A percentile compares a stretch with the other conserved stretches of the same genome.
Conservation (phyloP, 208 protist species). For the Leishmania guyanensis region DNA sequence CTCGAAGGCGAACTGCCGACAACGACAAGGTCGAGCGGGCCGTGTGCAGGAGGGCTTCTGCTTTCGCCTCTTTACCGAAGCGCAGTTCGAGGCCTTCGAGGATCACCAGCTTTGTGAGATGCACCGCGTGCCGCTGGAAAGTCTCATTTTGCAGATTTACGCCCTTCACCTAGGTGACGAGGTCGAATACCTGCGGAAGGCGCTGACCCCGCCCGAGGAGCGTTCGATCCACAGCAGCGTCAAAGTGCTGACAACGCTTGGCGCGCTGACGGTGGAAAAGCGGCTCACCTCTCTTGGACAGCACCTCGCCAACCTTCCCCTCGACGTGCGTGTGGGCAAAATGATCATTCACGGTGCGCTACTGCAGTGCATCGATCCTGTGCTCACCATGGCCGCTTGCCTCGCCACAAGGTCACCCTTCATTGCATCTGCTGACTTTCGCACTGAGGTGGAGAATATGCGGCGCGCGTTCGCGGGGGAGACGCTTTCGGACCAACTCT, state of each 20-base stretch:
- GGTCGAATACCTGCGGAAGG: slow-evolving; percentile 89
- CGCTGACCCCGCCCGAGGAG: slow-evolving; percentile 83
- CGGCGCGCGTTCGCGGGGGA: slow-evolving; percentile 72
- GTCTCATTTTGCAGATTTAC: slow-evolving; percentile 95
- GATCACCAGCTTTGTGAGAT: slow-evolving; percentile 96
- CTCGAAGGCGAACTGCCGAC: slow-evolving; percentile 93
- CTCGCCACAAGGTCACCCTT: slow-evolving; percentile 90
- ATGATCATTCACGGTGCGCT: slow-evolving; percentile 96
- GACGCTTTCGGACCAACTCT: slow-evolving; percentile 88
- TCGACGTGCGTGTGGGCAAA: slow-evolving; percentile 93
- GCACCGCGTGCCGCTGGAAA: slow-evolving; percentile 94
- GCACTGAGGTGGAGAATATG: slow-evolving; percentile 81
- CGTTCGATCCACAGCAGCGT: slow-evolving; percentile 84
- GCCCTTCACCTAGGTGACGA: slow-evolving; percentile 86
- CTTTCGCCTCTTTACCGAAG: slow-evolving; percentile 94
- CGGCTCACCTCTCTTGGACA: slow-evolving; percentile 91
- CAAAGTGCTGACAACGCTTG: slow-evolving; percentile 80
- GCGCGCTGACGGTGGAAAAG: slow-evolving; percentile 83
- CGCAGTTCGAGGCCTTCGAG: slow-evolving; percentile 79
- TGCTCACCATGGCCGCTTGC: slow-evolving; percentile 96
- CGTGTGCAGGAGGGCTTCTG: slow-evolving; percentile 95
- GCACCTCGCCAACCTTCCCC: slow-evolving; percentile 91
- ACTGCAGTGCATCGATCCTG: slow-evolving; percentile 95
- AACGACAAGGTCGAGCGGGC: slow-evolving; percentile 96
- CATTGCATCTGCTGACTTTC: slow-evolving; percentile 89